Percentiles rank a stretch among this genome's conserved stretches.
These are phyloP conservation scores for Ogataea henricii DNA, from an alignment of 805 yeast species.

Conservation along the genomic window DNA sequence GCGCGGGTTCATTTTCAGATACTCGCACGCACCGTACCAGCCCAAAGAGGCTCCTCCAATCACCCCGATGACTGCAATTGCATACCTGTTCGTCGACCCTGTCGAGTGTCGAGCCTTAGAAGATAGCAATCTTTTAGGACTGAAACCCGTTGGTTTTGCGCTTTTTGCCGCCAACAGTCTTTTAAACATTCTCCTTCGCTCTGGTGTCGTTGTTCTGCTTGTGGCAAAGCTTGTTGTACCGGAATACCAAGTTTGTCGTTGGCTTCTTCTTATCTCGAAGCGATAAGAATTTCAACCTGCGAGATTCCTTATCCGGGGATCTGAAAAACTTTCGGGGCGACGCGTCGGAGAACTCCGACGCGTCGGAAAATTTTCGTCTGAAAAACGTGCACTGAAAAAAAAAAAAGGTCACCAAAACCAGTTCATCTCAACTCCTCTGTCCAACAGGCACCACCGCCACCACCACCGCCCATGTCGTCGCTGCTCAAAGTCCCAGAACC, in stretches of 20 bases:
- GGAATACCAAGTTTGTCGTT: too few relatives aligned
- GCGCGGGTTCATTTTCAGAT: constrained; percentile 13
- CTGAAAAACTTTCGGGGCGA: background rate
- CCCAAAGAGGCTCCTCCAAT: constrained; percentile 11
- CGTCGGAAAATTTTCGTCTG: background rate
- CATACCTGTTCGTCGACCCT: background rate
- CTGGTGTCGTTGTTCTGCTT: too few relatives aligned
- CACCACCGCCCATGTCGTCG: background rate
- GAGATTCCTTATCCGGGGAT: background rate
- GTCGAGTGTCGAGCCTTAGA: background rate
- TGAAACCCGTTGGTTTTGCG: background rate
- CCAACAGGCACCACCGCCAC: background rate
- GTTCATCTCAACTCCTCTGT: too few relatives aligned
- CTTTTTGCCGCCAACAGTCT: background rate
- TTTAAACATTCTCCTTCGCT: too few relatives aligned
- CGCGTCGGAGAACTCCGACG: background rate
- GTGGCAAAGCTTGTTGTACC: too few relatives aligned
- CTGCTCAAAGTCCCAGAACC: constrained; percentile 40
- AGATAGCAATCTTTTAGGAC: background rate
- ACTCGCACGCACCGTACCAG: constrained; percentile 8
- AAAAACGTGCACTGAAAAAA: background rate
- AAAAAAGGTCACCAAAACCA: background rate
- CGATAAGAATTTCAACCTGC: constrained; percentile 1
- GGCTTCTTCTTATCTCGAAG: background rate
- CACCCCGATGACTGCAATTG: background rate